Conservation (phyloP, 2,329 filamentous ascomycete genomes). For the Aspergillus awamori region DNA sequence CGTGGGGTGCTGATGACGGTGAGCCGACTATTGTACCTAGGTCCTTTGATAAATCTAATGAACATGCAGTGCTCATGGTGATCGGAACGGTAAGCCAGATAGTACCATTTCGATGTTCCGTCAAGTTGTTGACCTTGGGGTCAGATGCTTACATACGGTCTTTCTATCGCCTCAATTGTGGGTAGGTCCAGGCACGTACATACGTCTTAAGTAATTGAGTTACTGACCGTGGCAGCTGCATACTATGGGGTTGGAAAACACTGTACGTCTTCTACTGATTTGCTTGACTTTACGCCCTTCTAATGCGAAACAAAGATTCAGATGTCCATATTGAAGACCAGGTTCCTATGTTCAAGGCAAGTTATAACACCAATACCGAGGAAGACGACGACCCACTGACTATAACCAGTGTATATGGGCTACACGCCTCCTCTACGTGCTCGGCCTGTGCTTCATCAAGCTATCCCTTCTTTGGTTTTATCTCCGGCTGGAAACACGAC, state of each 20-base stretch:
- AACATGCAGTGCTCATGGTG: background rate
- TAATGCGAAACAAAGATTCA: background rate
- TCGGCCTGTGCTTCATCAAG: conserved; percentile 14
- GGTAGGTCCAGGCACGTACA: background rate
- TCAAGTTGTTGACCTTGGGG: background rate
- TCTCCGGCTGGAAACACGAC: conserved; percentile 16
- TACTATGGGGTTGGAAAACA: background rate
- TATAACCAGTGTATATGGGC: background rate
- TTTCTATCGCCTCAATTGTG: background rate
- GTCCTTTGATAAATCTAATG: background rate
- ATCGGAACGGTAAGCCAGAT: background rate
- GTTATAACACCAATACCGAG: background rate
- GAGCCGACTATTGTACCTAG: background rate
- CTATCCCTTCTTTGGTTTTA: conserved; percentile 20
- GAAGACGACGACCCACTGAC: background rate
- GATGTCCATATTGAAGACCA: background rate
- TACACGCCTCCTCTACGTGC: conserved; percentile 14
- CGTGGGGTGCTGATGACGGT: conserved; percentile 15
- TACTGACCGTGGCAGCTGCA: background rate
- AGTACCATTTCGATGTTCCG: background rate
- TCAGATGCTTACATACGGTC: background rate
- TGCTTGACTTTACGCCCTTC: background rate
- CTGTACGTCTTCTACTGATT: background rate
- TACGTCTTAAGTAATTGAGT: background rate
- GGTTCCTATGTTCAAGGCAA: background rate